Evolutionary conservation across 2,329 filamentous ascomycete species (phyloP), one percentile per base, ranked within the genome.

Genomic region (Ophiocordyceps camponoti-rufipedis): DNA sequence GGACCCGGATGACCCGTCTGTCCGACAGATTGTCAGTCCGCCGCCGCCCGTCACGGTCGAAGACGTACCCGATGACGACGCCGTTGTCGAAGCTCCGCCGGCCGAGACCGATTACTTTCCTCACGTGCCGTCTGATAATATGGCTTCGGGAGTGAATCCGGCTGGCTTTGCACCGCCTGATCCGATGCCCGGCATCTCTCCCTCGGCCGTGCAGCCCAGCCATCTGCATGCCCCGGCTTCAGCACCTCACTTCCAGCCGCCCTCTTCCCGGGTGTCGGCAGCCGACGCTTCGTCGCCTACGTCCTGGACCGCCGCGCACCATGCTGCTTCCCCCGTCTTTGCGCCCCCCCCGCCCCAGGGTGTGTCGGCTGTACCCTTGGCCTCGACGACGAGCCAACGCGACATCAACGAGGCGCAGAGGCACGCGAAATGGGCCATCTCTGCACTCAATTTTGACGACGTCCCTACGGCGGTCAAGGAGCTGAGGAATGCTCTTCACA

Each of bases 341-440:
- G 13, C 43, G 10, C 35, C 42, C 5, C 23, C 45, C 6, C 33
- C 40, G 3, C 19, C 53, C 23, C 3, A 3, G 23, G 23, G 23
- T 2, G 13, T 2, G 29, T 41, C 18, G 12, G 23, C 49, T 0
- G 47, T 48, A 9, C 29, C 29, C 8, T 31, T 7, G 3, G 42
- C 43, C 9, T 42, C 52, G 6, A 41, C 45, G 5, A 52, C 51
- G 13, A 54, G 56, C 42, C 57, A 58, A 8, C 57, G 62, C 31
- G 85, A 94, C 50, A 81, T 95, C 33, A 68, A 76, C 33, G 74
- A 80, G 54, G 89, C 91, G 5, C 87, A 94, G 60, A 98, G 96
- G 59, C 91, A 96, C 65, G 88, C 89, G 2, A 87, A 86, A 55
- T 98, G 86, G 85, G 91, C 91, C 0, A 94, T 96, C 40, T 95